Conservation (phyloP, 768 basidiomycete genomes). For the Termitomyces sp. region DNA sequence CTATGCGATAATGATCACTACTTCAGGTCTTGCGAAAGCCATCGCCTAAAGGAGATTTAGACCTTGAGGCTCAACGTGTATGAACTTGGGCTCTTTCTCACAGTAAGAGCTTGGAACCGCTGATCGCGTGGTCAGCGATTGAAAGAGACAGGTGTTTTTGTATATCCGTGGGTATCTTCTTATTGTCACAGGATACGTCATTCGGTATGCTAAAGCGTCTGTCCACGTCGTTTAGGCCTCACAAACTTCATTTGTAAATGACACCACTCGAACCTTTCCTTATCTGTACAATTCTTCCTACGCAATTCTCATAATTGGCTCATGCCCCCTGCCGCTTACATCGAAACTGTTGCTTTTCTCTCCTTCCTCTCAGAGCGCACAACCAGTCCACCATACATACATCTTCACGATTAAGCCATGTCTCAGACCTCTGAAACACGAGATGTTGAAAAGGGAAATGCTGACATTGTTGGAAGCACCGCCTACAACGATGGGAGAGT, state of each 20-base stretch:
- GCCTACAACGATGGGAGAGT: neutral
- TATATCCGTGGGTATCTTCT: neutral
- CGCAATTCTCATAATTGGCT: neutral
- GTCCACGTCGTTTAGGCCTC: too few relatives aligned
- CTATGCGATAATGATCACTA: neutral
- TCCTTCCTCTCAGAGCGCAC: neutral
- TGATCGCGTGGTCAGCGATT: neutral
- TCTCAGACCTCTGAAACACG: neutral
- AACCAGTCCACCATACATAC: neutral
- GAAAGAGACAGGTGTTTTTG: neutral
- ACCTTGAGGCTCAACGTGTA: too few relatives aligned
- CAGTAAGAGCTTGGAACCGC: neutral
- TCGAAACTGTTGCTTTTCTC: neutral
- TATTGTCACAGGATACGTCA: neutral
- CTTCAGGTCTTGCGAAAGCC: neutral
- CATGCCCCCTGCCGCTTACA: neutral
- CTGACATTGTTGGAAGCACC: neutral
- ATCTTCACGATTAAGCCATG: neutral
- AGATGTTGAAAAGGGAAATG: slow-evolving; percentile 3
- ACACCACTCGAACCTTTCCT: neutral
- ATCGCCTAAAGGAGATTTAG: too few relatives aligned
- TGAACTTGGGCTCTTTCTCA: neutral
- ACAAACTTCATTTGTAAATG: neutral
- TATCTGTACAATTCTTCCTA: neutral
- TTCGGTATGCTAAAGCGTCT: neutral